These are phyloP conservation scores for Mucor lusitanicus DNA, from an alignment of 371 early-diverging fungal species.

Conservation along the genomic window DNA sequence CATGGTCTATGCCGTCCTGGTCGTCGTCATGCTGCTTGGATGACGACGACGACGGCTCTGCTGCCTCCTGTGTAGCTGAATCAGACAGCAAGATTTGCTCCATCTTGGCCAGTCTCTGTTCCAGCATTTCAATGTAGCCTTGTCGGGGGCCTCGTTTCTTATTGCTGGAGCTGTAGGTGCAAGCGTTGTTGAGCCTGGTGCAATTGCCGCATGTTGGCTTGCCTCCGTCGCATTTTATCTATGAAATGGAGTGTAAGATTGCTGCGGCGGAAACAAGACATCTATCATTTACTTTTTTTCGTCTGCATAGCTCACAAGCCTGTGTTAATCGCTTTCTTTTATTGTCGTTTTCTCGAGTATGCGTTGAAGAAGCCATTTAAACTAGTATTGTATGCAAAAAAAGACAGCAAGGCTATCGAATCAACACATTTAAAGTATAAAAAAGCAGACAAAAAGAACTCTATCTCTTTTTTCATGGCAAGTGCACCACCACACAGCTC, in stretches of 20 bases:
- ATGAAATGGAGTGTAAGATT: no score
- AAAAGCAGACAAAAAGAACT: no score
- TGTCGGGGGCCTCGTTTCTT: slow-evolving; percentile 81
- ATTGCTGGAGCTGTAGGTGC: slow-evolving; percentile 72
- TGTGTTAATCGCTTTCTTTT: slow-evolving; percentile 77
- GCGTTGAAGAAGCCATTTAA: neutral
- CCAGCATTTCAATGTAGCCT: slow-evolving; percentile 78
- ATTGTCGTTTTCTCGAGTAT: slow-evolving; percentile 6
- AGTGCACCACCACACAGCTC: no score
- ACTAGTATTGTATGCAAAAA: neutral
- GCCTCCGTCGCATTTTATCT: slow-evolving; percentile 80
- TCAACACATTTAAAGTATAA: neutral
- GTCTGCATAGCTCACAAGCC: slow-evolving; percentile 81
- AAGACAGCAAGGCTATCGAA: neutral
- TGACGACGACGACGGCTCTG: neutral
- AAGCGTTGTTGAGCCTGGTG: slow-evolving; percentile 56
- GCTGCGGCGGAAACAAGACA: slow-evolving; percentile 16
- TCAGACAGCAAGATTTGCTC: slow-evolving; percentile 60
- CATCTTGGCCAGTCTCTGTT: slow-evolving; percentile 71
- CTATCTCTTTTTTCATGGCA: no score
- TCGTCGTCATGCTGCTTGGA: neutral
- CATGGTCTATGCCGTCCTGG: neutral
- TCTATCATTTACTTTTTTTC: slow-evolving; percentile 79
- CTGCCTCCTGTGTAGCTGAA: neutral
- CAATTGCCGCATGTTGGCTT: slow-evolving; percentile 83